These are phyloP conservation scores for Cochlearia excelsa DNA, from an alignment of 345 rosid species.

Conservation along the genomic window DNA sequence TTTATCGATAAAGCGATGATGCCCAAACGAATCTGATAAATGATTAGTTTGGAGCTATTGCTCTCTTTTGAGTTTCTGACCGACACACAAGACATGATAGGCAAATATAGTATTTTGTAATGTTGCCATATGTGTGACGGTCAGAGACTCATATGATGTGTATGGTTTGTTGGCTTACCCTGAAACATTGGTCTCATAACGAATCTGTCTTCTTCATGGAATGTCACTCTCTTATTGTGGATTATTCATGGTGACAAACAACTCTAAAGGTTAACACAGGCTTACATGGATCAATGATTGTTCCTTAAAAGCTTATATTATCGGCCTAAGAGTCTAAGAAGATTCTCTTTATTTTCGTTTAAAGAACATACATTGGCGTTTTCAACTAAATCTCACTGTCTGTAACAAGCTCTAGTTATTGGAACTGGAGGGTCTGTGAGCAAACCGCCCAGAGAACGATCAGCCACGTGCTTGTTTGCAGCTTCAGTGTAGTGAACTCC, in stretches of 20 bases:
- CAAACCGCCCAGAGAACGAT: conserved; percentile 55
- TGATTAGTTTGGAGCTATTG: conserved; percentile 24
- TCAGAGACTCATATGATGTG: conserved; percentile 22
- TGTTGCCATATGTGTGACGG: conserved; percentile 26
- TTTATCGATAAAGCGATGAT: conserved; percentile 9
- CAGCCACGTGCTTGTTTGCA: conserved; percentile 69
- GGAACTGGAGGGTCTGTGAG: conserved; percentile 62
- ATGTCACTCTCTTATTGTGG: too few relatives aligned
- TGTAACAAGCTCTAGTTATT: conserved; percentile 58
- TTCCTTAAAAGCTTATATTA: conserved; percentile 18
- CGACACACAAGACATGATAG: conserved; percentile 7
- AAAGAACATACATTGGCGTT: background rate
- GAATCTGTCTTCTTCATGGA: conserved; percentile 1
- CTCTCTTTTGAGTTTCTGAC: conserved; percentile 20
- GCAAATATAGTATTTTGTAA: conserved; percentile 22
- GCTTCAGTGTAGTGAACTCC: conserved; percentile 65
- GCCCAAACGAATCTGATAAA: conserved; percentile 4
- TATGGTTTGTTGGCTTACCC: conserved; percentile 3
- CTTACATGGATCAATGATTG: conserved; percentile 21
- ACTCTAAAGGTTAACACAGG: conserved; percentile 21
- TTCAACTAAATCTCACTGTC: conserved; percentile 31
- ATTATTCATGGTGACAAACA: conserved; percentile 19
- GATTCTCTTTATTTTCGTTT: conserved; percentile 18
- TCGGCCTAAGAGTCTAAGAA: conserved; percentile 14
- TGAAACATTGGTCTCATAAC: conserved; percentile 19